Evolutionary conservation across 306 rosid genomes (phyloP).

Genomic region (Vigna nakashimae): DNA sequence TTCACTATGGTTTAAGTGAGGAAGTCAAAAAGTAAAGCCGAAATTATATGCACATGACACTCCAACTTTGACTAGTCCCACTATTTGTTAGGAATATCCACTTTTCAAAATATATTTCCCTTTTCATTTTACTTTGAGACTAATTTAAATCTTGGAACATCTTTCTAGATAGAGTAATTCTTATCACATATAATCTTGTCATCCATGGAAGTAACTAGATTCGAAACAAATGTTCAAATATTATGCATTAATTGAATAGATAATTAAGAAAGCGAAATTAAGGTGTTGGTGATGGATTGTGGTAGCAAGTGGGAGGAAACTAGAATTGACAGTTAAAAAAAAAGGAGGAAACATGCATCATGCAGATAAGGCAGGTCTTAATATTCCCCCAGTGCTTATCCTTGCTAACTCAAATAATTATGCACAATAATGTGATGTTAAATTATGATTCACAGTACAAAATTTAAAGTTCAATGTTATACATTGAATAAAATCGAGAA

Average conservation of each 20-base stretch:
- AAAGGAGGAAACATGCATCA: slow-evolving; percentile 18
- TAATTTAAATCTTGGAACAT: slow-evolving; percentile 7
- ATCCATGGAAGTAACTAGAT: slow-evolving; percentile 6
- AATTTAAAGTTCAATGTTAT: not conserved
- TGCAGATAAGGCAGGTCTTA: slow-evolving; percentile 11
- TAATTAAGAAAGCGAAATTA: not conserved
- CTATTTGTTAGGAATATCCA: not conserved
- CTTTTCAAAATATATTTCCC: not conserved
- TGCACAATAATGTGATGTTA: slow-evolving; percentile 36
- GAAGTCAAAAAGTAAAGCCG: slow-evolving; percentile 28
- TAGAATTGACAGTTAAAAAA: slow-evolving; percentile 8
- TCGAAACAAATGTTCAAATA: not conserved
- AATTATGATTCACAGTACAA: not conserved
- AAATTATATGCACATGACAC: slow-evolving; percentile 1
- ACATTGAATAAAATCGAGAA: too few relatives aligned
- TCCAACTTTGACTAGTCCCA: slow-evolving; percentile 2
- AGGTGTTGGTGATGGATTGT: slow-evolving; percentile 16
- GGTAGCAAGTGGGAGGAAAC: slow-evolving; percentile 17
- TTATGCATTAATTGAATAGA: slow-evolving; percentile 1
- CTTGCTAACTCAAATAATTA: slow-evolving; percentile 27
- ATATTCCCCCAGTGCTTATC: slow-evolving; percentile 22
- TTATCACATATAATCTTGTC: not conserved
- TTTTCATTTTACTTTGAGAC: not conserved
- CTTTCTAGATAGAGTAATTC: not conserved
- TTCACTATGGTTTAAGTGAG: not conserved